Evolutionary conservation across 1,284 basidiomycete genomes (phyloP).

Genomic region (Ceratobasidium sp.): DNA sequence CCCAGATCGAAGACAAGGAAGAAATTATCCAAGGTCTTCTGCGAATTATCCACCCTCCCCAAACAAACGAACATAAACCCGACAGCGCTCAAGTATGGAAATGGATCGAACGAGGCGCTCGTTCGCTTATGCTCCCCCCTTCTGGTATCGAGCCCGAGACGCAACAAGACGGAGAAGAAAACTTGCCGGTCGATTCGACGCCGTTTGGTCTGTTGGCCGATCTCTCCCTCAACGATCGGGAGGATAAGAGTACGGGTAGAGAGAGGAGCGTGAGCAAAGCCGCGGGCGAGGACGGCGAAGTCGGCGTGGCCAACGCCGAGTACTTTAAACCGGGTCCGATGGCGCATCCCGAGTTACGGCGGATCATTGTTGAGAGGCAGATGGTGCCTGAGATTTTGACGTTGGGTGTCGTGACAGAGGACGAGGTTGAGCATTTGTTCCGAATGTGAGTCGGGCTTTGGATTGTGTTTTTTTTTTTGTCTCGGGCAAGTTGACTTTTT

Average conservation of each 20-base stretch:
- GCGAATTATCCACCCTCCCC: background rate
- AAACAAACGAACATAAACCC: background rate
- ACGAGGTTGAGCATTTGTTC: conserved; percentile 83
- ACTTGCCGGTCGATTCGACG: conserved; percentile 14
- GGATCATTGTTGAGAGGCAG: conserved; percentile 77
- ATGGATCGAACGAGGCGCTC: conserved; percentile 29
- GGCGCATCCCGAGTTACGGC: conserved; percentile 69
- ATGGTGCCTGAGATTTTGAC: conserved; percentile 82
- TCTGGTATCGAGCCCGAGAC: background rate
- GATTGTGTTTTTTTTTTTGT: background rate
- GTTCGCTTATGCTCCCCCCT: conserved; percentile 12
- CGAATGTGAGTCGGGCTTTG: conserved; percentile 66
- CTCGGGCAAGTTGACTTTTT: background rate
- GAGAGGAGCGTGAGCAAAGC: background rate
- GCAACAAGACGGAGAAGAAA: conserved; percentile 1
- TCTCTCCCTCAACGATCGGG: conserved; percentile 6
- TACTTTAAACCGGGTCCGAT: conserved; percentile 71
- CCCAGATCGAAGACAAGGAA: conserved; percentile 32
- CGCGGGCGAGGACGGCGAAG: background rate
- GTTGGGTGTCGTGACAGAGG: conserved; percentile 77
- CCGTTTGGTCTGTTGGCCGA: conserved; percentile 16
- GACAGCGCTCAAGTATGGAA: conserved; percentile 24
- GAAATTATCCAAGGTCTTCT: conserved; percentile 29
- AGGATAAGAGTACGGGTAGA: conserved; percentile 7
- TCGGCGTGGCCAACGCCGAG: conserved; percentile 77